Percentiles rank a stretch among this genome's conserved stretches.
These are phyloP conservation scores for Cardamine chenopodiifolia DNA, from an alignment of 345 rosid genomes.

Conservation along the genomic window DNA sequence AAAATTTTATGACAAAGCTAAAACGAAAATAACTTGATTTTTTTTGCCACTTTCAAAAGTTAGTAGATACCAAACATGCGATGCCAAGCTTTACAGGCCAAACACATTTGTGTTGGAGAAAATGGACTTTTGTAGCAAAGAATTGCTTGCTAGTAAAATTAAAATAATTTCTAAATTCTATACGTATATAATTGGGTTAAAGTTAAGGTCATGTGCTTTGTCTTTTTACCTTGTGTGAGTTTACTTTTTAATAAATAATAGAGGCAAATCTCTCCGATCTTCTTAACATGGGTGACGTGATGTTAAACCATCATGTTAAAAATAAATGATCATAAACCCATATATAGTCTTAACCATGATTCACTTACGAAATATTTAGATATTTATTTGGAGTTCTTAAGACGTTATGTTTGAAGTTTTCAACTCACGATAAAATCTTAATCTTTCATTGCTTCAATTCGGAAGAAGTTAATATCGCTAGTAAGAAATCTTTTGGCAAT, in stretches of 20 bases:
- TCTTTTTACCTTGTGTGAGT: not conserved
- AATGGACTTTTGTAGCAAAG: conserved; percentile 32
- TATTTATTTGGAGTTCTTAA: not conserved
- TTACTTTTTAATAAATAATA: not conserved
- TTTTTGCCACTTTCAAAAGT: conserved; percentile 24
- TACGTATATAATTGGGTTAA: conserved; percentile 5
- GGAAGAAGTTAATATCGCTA: too few relatives aligned
- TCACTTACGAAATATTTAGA: not conserved
- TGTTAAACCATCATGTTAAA: not conserved
- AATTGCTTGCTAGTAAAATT: conserved; percentile 26
- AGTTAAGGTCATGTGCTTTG: conserved; percentile 26
- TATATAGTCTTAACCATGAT: not conserved
- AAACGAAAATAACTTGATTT: not conserved
- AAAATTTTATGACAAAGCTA: not conserved
- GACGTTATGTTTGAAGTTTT: not conserved
- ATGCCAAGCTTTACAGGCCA: conserved; percentile 30
- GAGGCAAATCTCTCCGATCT: not conserved
- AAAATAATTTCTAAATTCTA: not conserved
- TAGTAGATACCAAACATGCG: conserved; percentile 37
- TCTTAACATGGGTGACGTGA: not conserved
- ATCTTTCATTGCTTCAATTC: not conserved
- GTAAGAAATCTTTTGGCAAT: too few relatives aligned
- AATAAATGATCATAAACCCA: too few relatives aligned
- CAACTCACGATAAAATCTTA: not conserved
- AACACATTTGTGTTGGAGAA: conserved; percentile 26